Base-by-base conservation (phyloP, 2,329 filamentous ascomycete genomes). In the Acrocalymma vagum region DNA sequence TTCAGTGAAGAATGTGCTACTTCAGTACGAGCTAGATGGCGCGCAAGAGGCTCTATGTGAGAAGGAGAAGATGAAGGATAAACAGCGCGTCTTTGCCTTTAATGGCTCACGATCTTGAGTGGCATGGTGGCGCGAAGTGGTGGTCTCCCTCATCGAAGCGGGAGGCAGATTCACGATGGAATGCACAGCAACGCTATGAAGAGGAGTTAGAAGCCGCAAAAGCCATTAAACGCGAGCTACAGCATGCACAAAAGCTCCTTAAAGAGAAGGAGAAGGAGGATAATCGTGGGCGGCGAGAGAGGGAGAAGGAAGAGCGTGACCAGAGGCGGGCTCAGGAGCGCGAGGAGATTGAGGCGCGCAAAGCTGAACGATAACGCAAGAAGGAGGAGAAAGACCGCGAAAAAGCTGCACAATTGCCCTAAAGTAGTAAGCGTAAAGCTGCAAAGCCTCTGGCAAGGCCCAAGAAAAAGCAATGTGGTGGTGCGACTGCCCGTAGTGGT, bases 41-140 rank as follows among this genome's bases (percentile, higher is more conserved):
- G 17, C n/a, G 8, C 27, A 28, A 28, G n/a, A 37, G n/a, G 25
- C 29, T 14, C 27, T 29, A 29, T 29, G 18, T 17, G 14, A 29
- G 18, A 29, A 29, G 5, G 9, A 29, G 27, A 29, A 29, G 27
- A 29, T 14, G 18, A 29, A n/a, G 14, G 18, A 29, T 10, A 14
- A 3, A 4, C 8, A 8, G 6, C 8, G 27, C 27, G 18, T 16
- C 18, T 29, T 14, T 14, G 18, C 10, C 18, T 29, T 14, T 17
- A 29, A 29, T 17, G 18, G 13, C 27, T n/a, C n/a, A n/a, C n/a
- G n/a, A 15, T 15, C 14, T 41, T 26, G 26, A 42, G 25, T 30
- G 31, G 26, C 26, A 30, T 16, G 29, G 38, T 1, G 38, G 31
- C 3, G 38, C 38, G 9, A 42, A 11, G 14, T 17, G 25, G 38